These are phyloP conservation scores for Papiliotrema terrestris DNA, from an alignment of 1,284 basidiomycete genomes.

Conservation along the genomic window DNA sequence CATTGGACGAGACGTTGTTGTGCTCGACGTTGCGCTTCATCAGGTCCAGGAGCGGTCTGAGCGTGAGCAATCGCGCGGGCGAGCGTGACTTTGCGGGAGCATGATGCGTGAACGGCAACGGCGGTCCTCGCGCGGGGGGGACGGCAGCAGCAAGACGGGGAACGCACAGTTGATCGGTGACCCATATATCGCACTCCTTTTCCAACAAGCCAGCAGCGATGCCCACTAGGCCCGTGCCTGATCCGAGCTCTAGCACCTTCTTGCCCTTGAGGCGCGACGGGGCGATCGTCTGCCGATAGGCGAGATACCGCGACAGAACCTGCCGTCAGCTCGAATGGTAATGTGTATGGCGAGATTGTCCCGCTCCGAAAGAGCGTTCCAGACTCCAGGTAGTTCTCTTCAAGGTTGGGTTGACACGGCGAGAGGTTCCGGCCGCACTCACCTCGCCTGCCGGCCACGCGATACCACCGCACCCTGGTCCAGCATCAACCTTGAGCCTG, in stretches of 20 bases:
- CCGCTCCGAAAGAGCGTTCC: too few species aligned
- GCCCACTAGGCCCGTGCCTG: conserved; percentile 84
- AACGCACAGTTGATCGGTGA: conserved; percentile 84
- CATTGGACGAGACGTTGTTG: conserved; percentile 57
- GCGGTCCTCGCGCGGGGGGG: too few species aligned
- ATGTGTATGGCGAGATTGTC: background rate
- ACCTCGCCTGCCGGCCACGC: conserved; percentile 93
- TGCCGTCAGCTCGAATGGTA: conserved; percentile 37
- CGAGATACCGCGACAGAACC: conserved; percentile 72
- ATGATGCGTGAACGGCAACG: too few species aligned
- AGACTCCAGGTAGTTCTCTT: too few species aligned
- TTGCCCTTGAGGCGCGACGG: conserved; percentile 55
- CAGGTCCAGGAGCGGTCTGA: conserved; percentile 67
- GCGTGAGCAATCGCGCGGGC: conserved; percentile 1
- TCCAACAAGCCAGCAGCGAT: conserved; percentile 71
- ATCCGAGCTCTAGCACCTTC: conserved; percentile 73
- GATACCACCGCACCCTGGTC: conserved; percentile 83
- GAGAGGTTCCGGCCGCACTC: conserved; percentile 16
- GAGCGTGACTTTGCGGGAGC: conserved; percentile 1
- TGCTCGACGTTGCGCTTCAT: conserved; percentile 67
- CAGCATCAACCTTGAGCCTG: conserved; percentile 61
- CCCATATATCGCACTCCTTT: conserved; percentile 58
- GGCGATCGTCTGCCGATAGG: conserved; percentile 52
- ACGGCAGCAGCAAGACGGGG: too few species aligned
- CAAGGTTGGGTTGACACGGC: too few species aligned